A percentile compares a stretch with the other conserved stretches of the same genome.
These are phyloP conservation scores for Salix purpurea DNA, from an alignment of 345 rosid species.

Conservation along the genomic window DNA sequence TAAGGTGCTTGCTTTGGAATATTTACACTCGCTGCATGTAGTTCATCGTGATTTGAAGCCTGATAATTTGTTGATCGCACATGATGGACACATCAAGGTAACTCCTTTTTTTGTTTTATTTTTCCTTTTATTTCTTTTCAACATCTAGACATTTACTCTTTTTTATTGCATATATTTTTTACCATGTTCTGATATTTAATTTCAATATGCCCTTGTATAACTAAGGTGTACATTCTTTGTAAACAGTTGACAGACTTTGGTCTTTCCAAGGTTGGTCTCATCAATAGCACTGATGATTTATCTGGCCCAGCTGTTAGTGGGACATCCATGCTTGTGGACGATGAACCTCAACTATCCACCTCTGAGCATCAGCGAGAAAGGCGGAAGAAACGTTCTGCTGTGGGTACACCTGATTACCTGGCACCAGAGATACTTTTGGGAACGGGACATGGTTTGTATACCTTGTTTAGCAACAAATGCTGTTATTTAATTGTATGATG, in stretches of 20 bases:
- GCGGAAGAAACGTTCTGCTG: constrained; percentile 95
- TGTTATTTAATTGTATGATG: constrained; percentile 8
- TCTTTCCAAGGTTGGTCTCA: constrained; percentile 94
- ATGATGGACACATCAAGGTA: constrained; percentile 99
- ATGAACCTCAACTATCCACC: constrained; percentile 54
- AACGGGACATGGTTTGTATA: constrained; percentile 94
- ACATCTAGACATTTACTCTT: background rate
- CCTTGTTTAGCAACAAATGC: constrained; percentile 23
- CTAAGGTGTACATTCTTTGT: constrained; percentile 13
- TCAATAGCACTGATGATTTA: constrained; percentile 96
- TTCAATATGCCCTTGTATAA: background rate
- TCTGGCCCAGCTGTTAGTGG: constrained; percentile 84
- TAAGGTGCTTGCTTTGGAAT: constrained; percentile 97
- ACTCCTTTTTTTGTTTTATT: background rate
- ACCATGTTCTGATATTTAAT: background rate
- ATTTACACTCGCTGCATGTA: constrained; percentile 83
- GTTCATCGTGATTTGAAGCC: constrained; percentile 99
- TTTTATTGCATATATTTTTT: background rate
- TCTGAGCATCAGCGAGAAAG: constrained; percentile 66
- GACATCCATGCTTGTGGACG: constrained; percentile 81
- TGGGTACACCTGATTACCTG: constrained; percentile 99
- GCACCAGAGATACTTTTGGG: constrained; percentile 99
- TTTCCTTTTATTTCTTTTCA: background rate
- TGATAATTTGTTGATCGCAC: constrained; percentile 94
- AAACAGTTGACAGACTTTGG: constrained; percentile 83